Conservation (phyloP, 2,329 filamentous ascomycete genomes). For the Zymoseptoria crescenta region DNA sequence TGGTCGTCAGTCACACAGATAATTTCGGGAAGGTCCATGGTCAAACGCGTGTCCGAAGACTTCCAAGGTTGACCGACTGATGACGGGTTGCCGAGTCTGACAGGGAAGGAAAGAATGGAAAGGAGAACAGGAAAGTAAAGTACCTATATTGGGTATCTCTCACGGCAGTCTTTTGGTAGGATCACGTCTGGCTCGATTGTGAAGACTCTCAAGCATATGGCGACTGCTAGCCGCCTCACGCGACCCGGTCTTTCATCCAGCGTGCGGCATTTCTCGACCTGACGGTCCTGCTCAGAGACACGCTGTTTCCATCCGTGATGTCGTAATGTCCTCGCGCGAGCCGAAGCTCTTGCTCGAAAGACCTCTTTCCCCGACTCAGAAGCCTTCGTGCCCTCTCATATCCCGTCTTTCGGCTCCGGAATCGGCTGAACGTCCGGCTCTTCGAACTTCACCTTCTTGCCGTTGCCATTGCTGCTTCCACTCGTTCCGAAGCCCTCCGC, state of each 20-base stretch:
- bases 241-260: no score
- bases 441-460: slow-evolving; percentile 25
- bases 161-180: not conserved
- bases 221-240: no score
- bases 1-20: not conserved
- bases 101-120: no score
- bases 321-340: no score
- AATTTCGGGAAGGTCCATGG: not conserved
- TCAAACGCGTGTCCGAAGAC: not conserved
- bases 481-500: not conserved
- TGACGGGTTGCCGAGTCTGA: no score
- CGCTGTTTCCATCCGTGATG: no score
- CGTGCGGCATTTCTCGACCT: no score
- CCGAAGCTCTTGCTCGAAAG: not conserved
- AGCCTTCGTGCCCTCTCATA: not conserved
- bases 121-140: not conserved
- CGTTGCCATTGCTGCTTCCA: slow-evolving; percentile 9
- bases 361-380: not conserved
- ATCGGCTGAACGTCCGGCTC: not conserved
- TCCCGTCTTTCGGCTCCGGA: not conserved
- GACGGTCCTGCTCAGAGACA: no score
- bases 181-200: not conserved
- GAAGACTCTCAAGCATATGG: no score
- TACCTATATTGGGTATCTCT: not conserved
- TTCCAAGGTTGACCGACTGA: not conserved